Percentiles rank a stretch among this genome's conserved stretches.
Evolutionary conservation across 139 green algal species (phyloP).

Genomic region (Microglena sp.): DNA sequence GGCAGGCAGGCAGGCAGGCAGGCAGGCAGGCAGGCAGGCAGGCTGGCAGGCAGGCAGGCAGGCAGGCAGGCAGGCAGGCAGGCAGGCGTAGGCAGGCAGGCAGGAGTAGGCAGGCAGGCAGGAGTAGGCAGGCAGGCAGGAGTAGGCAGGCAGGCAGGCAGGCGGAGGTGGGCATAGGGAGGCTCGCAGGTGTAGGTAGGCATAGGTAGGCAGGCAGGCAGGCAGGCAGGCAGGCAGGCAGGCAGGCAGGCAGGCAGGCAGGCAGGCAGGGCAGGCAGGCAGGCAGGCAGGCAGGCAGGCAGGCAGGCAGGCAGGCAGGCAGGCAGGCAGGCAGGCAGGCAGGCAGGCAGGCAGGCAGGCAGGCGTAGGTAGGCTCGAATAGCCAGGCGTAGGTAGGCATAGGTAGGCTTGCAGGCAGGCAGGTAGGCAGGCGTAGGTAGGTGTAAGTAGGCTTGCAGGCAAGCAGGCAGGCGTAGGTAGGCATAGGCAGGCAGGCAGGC

Average conservation of each 20-base stretch:
- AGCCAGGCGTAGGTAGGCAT: background rate
- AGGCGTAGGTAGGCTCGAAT: slow-evolving; percentile 7
- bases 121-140: slow-evolving; percentile 1
- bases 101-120: background rate
- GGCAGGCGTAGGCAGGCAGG: background rate
- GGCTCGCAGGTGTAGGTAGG: background rate
- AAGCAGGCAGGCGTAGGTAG: too few species aligned
- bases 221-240: background rate
- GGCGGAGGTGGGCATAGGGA: background rate
- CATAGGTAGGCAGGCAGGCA: background rate
- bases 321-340: slow-evolving; percentile 14
- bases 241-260: background rate
- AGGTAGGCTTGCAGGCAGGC: background rate
- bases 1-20: background rate
- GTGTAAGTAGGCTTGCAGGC: too few species aligned
- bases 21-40: slow-evolving; percentile 1
- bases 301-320: slow-evolving; percentile 9
- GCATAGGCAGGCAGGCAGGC: too few species aligned
- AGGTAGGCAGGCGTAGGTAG: too few species aligned
- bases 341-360: slow-evolving; percentile 15
- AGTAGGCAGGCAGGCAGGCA: background rate
- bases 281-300: background rate
- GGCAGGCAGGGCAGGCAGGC: background rate
- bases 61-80: background rate
- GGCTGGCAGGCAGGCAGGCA: background rate